Percentiles rank a stretch among this genome's conserved stretches.
phyloP scores from a whole-genome alignment of 768 basidiomycete species.

The Termitomyces sp. region DNA sequence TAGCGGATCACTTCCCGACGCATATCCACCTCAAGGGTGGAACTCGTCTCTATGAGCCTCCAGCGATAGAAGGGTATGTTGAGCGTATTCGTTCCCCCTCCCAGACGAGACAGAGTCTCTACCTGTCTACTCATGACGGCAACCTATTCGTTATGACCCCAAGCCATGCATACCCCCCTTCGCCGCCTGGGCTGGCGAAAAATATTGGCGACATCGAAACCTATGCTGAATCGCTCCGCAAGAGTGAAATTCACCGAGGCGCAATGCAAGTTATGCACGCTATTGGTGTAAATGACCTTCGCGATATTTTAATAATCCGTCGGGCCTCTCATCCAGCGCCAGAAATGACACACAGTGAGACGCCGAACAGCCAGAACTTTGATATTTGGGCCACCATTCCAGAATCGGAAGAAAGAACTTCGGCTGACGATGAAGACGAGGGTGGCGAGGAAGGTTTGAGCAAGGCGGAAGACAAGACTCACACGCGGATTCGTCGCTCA shows the following conservation, averaged over 20 bases:
- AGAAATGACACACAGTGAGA: conserved; percentile 31
- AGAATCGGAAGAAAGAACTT: conserved; percentile 35
- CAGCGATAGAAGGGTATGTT: conserved; percentile 83
- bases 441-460: conserved; percentile 59
- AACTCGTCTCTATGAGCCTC: conserved; percentile 65
- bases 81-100: conserved; percentile 63
- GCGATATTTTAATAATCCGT: conserved; percentile 61
- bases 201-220: conserved; percentile 22
- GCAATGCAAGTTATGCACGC: conserved; percentile 59
- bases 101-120: conserved; percentile 55
- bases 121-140: conserved; percentile 71
- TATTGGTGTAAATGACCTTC: conserved; percentile 69
- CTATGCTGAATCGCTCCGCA: conserved; percentile 35
- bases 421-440: conserved; percentile 58
- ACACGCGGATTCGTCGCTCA: conserved; percentile 55
- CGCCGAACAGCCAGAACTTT: conserved; percentile 25
- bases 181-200: conserved; percentile 54
- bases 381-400: conserved; percentile 28
- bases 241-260: conserved; percentile 60
- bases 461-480: conserved; percentile 37
- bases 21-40: conserved; percentile 41
- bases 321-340: conserved; percentile 54
- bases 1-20: conserved; percentile 65
- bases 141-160: conserved; percentile 60
- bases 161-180: conserved; percentile 59